These are phyloP conservation scores for Rauvolfia tetraphylla DNA, from an alignment of 257 asterid genomes.

Conservation along the genomic window DNA sequence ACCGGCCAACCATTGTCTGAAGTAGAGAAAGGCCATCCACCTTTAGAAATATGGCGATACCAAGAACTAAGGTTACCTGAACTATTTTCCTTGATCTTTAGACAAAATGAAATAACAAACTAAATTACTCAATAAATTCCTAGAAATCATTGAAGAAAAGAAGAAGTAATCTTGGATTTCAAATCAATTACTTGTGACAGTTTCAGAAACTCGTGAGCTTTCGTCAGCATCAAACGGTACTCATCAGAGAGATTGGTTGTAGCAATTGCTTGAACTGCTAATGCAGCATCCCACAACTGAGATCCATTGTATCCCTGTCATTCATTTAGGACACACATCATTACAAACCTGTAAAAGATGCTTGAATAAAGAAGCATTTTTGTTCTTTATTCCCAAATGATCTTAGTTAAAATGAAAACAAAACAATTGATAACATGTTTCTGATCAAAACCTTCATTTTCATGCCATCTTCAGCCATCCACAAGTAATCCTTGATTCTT, in stretches of 20 bases:
- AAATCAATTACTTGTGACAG: constrained; percentile 43
- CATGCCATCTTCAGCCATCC: constrained; percentile 93
- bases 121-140: background rate
- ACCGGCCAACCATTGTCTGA: constrained; percentile 67
- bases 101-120: background rate
- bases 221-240: constrained; percentile 41
- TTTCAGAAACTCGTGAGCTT: constrained; percentile 59
- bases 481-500: constrained; percentile 63
- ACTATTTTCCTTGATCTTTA: constrained; percentile 40
- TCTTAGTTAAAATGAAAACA: background rate
- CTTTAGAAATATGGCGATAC: constrained; percentile 68
- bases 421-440: no score
- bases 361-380: background rate
- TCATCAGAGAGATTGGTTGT: constrained; percentile 45
- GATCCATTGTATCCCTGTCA: constrained; percentile 74
- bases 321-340: background rate
- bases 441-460: constrained; percentile 54
- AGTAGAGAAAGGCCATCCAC: constrained; percentile 81
- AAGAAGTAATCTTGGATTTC: background rate
- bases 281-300: constrained; percentile 65
- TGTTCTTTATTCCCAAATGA: background rate
- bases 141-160: background rate
- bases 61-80: constrained; percentile 31
- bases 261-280: constrained; percentile 60
- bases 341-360: background rate